A percentile compares a stretch with the other conserved stretches of the same genome.
Conservation (phyloP, 1,284 basidiomycete species). For the Microbotryum violaceum region DNA sequence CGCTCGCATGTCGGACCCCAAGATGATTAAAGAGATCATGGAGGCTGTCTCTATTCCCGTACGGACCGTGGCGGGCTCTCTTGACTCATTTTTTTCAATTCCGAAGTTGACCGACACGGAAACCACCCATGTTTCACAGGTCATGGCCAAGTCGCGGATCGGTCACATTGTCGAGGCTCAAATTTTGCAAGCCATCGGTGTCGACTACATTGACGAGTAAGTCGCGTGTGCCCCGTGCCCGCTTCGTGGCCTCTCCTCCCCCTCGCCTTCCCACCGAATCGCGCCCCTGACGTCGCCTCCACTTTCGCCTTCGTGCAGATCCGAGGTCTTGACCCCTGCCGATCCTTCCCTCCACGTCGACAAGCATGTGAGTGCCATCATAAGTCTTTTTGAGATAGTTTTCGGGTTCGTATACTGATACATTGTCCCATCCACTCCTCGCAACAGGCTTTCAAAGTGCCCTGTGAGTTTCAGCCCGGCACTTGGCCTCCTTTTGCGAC, state of each 20-base stretch:
- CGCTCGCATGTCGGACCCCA: slow-evolving; percentile 61
- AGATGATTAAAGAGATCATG: slow-evolving; percentile 95
- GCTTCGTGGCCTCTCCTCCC: no score
- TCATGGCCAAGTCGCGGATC: slow-evolving; percentile 91
- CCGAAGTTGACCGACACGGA: slow-evolving; percentile 73
- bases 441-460: slow-evolving; percentile 44
- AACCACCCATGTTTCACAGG: slow-evolving; percentile 46
- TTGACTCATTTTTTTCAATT: background rate
- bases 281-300: no score
- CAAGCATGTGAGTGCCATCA: slow-evolving; percentile 38
- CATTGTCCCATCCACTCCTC: background rate
- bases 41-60: slow-evolving; percentile 72
- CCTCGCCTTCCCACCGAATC: no score
- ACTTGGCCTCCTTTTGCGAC: no score
- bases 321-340: slow-evolving; percentile 89
- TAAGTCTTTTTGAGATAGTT: background rate
- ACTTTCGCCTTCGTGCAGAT: slow-evolving; percentile 51
- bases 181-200: slow-evolving; percentile 88
- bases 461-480: slow-evolving; percentile 35
- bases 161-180: slow-evolving; percentile 88
- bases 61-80: background rate
- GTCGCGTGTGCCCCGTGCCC: background rate
- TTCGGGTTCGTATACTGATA: background rate
- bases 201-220: slow-evolving; percentile 85
- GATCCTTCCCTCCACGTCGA: slow-evolving; percentile 49